These are phyloP conservation scores for Tetradesmus obliquus DNA, from an alignment of 139 green algal genomes.

Conservation along the genomic window DNA sequence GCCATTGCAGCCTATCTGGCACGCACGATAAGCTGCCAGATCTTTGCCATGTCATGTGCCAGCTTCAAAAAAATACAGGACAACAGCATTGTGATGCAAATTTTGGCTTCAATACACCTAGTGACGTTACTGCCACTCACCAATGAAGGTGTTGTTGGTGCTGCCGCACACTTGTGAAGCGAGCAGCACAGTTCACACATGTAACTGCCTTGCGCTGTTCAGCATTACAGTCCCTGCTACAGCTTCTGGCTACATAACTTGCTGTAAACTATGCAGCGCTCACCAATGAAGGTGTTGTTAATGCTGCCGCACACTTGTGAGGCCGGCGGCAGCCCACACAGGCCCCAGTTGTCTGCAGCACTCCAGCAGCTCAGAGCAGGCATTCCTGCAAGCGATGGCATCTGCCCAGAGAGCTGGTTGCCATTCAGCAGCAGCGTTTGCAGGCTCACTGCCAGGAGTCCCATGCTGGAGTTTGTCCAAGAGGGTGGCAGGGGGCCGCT, in stretches of 20 bases:
- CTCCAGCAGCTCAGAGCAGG: not conserved
- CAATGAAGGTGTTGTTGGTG: not conserved
- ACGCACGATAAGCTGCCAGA: too few relatives aligned
- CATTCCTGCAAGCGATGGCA: not conserved
- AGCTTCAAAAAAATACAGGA: too few relatives aligned
- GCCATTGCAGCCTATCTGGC: too few relatives aligned
- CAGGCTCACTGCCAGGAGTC: not conserved
- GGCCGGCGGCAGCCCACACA: not conserved
- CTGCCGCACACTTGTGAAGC: not conserved
- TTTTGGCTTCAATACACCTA: too few relatives aligned
- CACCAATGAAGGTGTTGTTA: not conserved
- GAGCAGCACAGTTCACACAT: not conserved
- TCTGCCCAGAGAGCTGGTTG: slow-evolving; percentile 16
- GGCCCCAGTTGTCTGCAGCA: not conserved
- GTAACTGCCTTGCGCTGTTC: too few relatives aligned
- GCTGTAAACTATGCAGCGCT: too few relatives aligned
- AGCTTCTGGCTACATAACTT: too few relatives aligned
- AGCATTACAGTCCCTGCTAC: too few relatives aligned
- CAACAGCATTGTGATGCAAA: too few relatives aligned
- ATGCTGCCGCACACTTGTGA: slow-evolving; percentile 2
- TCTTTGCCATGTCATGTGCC: too few relatives aligned
- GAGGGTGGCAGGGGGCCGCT: slow-evolving; percentile 33
- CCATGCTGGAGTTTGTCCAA: not conserved
- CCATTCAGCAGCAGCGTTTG: not conserved
- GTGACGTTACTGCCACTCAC: too few relatives aligned